Evolutionary conservation across 352 stramenopile species (phyloP).

Genomic region (Peronospora destructor): DNA sequence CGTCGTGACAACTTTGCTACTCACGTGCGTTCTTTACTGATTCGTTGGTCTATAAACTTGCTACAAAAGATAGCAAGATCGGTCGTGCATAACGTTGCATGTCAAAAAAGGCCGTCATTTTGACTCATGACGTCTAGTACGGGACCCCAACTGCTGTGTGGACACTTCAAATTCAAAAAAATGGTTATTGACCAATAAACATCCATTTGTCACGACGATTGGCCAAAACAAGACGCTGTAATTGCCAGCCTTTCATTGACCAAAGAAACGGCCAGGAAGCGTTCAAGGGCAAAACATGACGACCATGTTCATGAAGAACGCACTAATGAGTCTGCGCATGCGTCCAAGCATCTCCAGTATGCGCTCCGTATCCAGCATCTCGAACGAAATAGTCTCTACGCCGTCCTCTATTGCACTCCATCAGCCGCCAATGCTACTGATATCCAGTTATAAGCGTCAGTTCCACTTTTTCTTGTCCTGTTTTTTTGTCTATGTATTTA

Average conservation of each 20-base stretch:
- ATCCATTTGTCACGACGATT: neutral
- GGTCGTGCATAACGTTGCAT: no score
- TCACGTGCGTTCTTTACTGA: no score
- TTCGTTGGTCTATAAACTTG: no score
- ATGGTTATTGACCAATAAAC: slow-evolving; percentile 2
- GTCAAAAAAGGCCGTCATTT: no score
- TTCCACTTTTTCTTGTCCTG: neutral
- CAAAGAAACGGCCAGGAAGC: slow-evolving; percentile 25
- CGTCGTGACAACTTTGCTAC: no score
- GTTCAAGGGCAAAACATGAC: slow-evolving; percentile 20
- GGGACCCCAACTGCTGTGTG: neutral
- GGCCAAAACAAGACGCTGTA: neutral
- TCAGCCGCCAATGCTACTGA: slow-evolving; percentile 13
- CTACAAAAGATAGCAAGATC: no score
- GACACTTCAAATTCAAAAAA: neutral
- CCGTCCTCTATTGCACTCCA: no score
- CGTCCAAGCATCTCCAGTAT: slow-evolving; percentile 3
- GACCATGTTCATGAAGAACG: slow-evolving; percentile 30
- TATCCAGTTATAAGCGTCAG: slow-evolving; percentile 20
- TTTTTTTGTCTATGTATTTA: slow-evolving; percentile 1
- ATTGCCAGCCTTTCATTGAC: slow-evolving; percentile 17
- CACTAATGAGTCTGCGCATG: slow-evolving; percentile 24
- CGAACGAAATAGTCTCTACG: no score
- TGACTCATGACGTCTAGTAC: no score
- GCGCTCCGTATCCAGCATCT: slow-evolving; percentile 13